Evolutionary conservation across 2,329 filamentous ascomycete species (phyloP).

Genomic region (Lizonia empirigonia): DNA sequence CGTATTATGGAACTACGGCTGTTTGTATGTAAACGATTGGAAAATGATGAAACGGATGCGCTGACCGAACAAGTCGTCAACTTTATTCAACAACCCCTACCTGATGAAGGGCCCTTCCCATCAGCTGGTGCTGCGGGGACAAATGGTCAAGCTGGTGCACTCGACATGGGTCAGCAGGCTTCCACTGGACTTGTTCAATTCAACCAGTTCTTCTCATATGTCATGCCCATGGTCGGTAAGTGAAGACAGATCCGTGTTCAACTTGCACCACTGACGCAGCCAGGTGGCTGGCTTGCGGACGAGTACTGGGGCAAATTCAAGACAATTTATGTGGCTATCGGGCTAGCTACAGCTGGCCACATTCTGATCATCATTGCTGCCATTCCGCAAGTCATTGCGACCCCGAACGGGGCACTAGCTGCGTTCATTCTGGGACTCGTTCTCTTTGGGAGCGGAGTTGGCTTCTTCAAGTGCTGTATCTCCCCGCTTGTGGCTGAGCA

Average conservation of each 20-base stretch:
- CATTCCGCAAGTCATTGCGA: slow-evolving; percentile 52
- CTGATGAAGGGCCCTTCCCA: slow-evolving; percentile 55
- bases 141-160: slow-evolving; percentile 34
- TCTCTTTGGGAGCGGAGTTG: slow-evolving; percentile 51
- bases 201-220: slow-evolving; percentile 31
- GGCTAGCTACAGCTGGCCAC: slow-evolving; percentile 62
- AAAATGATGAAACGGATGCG: neutral
- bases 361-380: slow-evolving; percentile 60
- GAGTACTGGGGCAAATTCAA: slow-evolving; percentile 65
- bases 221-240: slow-evolving; percentile 34
- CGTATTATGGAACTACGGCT: slow-evolving; percentile 41
- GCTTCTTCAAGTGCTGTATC: slow-evolving; percentile 49
- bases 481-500: slow-evolving; percentile 73
- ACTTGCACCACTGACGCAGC: slow-evolving; percentile 48
- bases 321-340: slow-evolving; percentile 60
- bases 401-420: slow-evolving; percentile 49
- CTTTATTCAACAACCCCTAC: slow-evolving; percentile 53
- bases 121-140: slow-evolving; percentile 51
- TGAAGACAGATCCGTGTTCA: neutral
- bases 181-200: slow-evolving; percentile 34
- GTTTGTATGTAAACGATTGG: slow-evolving; percentile 21
- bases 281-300: slow-evolving; percentile 63
- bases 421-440: slow-evolving; percentile 57
- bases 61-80: slow-evolving; percentile 33
- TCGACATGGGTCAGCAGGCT: slow-evolving; percentile 36